Conservation (phyloP, 2,329 filamentous ascomycete genomes). For the Helicocarpus griseus region DNA sequence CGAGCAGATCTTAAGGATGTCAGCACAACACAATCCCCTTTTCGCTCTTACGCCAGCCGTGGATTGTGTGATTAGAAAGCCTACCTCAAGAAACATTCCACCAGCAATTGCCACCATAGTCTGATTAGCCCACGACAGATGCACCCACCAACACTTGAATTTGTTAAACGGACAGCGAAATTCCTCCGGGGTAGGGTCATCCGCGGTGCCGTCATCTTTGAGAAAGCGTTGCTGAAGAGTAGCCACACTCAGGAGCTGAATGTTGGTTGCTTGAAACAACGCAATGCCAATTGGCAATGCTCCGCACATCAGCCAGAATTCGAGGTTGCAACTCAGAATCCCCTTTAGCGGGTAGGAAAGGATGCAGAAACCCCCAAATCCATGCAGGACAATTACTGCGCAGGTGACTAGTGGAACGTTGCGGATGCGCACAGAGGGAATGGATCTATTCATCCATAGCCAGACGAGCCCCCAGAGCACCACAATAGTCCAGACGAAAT, state of each 20-base stretch:
- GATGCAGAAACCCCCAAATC: slow-evolving; percentile 18
- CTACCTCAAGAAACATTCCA: slow-evolving; percentile 47
- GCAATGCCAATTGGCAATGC: slow-evolving; percentile 53
- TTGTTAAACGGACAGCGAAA: background rate
- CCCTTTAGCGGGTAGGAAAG: slow-evolving; percentile 19
- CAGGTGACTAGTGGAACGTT: slow-evolving; percentile 16
- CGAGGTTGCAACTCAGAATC: slow-evolving; percentile 37
- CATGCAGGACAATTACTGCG: slow-evolving; percentile 19
- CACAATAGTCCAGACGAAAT: slow-evolving; percentile 17
- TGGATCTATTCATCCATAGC: slow-evolving; percentile 16
- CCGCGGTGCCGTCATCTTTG: slow-evolving; percentile 6
- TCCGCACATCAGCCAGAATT: slow-evolving; percentile 56
- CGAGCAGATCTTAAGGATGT: slow-evolving; percentile 40
- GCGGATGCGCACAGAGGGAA: slow-evolving; percentile 15
- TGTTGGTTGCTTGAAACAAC: slow-evolving; percentile 52
- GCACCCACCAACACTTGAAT: slow-evolving; percentile 20
- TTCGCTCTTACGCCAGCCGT: slow-evolving; percentile 1
- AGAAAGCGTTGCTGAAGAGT: slow-evolving; percentile 33
- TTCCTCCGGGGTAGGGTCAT: background rate
- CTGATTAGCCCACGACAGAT: slow-evolving; percentile 38
- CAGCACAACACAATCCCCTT: slow-evolving; percentile 2
- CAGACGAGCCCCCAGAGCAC: slow-evolving; percentile 15
- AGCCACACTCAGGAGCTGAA: slow-evolving; percentile 43
- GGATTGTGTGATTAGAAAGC: slow-evolving; percentile 1
- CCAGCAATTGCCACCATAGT: slow-evolving; percentile 41